Evolutionary conservation across 345 rosid species (phyloP), one percentile per base, ranked within the genome.

Genomic region (Fremontodendron californicum): DNA sequence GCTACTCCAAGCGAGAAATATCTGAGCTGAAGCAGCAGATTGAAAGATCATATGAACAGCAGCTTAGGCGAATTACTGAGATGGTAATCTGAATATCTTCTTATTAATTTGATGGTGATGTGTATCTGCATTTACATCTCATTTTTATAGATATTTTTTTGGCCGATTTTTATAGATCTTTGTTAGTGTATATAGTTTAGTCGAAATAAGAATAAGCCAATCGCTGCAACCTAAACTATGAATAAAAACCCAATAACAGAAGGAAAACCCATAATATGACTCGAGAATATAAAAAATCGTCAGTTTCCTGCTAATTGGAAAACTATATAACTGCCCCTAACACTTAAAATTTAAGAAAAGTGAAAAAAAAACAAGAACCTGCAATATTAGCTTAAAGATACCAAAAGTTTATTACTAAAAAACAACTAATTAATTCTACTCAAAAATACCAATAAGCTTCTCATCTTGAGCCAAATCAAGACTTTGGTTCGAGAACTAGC

Each of bases 21-120:
- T 78, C 80, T 45, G 81, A 79, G 85, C 76, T 93, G 60, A 85
- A 87, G 85, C 90, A 85, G 82, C 88, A 89, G 73, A 84, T 92
- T 52, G 82, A 88, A 10, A 72, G 42, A 52, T 77, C 90, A 9
- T 85, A 93, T 81, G 97, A 90, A 33, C 77, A 65, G 27, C 93
- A 90, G 81, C 86, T 93, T 80, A 78, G 71, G 79, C 88, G 90
- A 64, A 90, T 88, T 76, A 88, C 91, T 4, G 91, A 89, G 73
- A 85, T 88, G 89, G 91, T 90, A 87, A 43, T 46, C 18, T 23
- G 54, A 10, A 6, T 16, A 2, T 33, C 27, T 12, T 70, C 27
- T 16, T 71, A 18, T 45, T 37, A 18, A 35, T 16, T 63, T 33
- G 23, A 63, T 18, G 46, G 45, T 19, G 23, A 29, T 15, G 3